Evolutionary conservation across 306 rosid species (phyloP).

Genomic region (Calophaca sinica): DNA sequence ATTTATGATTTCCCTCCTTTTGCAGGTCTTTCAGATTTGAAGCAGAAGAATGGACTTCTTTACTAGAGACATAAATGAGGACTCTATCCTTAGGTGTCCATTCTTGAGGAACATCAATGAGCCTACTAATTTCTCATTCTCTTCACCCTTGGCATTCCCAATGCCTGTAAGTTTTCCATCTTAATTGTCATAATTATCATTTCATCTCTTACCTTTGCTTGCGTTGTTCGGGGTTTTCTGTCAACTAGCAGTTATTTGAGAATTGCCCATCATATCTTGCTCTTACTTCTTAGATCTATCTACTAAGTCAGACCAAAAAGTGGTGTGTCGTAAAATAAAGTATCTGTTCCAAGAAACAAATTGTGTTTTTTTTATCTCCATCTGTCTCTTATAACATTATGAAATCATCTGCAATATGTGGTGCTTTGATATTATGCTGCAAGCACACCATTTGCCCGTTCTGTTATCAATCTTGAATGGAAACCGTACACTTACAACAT

Average conservation of each 20-base stretch:
- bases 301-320: not conserved
- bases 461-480: conserved; percentile 25
- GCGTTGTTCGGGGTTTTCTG: conserved; percentile 24
- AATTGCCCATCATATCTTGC: conserved; percentile 20
- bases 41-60: conserved; percentile 64
- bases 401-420: not conserved
- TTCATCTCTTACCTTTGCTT: not conserved
- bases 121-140: conserved; percentile 89
- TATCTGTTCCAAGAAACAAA: conserved; percentile 30
- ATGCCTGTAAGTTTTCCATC: conserved; percentile 69
- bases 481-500: conserved; percentile 36
- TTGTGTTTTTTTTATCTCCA: not conserved
- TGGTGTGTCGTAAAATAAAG: not conserved
- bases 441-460: not conserved
- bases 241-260: conserved; percentile 17
- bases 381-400: not conserved
- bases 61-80: conserved; percentile 64
- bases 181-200: conserved; percentile 31
- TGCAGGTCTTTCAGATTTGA: conserved; percentile 53
- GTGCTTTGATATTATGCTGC: conserved; percentile 12
- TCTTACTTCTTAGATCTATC: conserved; percentile 12
- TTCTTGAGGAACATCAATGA: conserved; percentile 97
- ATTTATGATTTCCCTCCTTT: conserved; percentile 13
- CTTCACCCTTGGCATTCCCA: conserved; percentile 79
- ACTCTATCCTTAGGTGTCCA: conserved; percentile 80